Evolutionary conservation across 73 alveolate genomes (phyloP).

Genomic region (Paramecium primaurelia): DNA sequence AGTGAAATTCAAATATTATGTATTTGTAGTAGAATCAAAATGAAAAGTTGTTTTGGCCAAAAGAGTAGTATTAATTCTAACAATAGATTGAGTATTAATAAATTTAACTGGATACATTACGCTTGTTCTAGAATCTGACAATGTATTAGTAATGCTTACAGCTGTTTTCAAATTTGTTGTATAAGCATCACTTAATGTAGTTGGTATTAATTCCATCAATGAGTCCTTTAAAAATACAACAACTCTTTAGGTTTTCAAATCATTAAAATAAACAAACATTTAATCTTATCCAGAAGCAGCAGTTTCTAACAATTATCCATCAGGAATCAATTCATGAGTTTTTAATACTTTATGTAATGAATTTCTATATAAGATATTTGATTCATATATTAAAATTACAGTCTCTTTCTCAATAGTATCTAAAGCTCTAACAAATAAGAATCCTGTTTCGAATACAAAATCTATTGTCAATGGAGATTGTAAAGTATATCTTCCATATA

Average conservation of each 20-base stretch:
- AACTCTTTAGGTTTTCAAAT: background rate
- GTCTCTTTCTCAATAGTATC: background rate
- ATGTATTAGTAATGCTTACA: background rate
- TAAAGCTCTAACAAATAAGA: constrained; percentile 6
- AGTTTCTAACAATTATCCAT: background rate
- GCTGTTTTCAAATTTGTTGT: background rate
- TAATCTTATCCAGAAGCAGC: background rate
- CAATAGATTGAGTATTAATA: background rate
- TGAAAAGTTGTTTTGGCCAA: background rate
- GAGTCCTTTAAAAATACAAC: background rate
- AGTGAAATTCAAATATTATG: background rate
- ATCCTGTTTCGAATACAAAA: background rate
- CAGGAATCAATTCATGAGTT: background rate
- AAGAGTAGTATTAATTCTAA: background rate
- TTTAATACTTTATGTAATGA: background rate
- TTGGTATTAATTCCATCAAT: background rate
- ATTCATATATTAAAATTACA: background rate
- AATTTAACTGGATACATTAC: background rate
- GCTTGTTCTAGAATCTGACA: background rate
- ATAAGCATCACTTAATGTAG: background rate
- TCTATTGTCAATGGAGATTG: constrained; percentile 30
- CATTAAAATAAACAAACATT: background rate
- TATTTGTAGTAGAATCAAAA: background rate
- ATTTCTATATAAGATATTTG: background rate
- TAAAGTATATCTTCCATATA: background rate